phyloP scores from a whole-genome alignment of 805 yeast species.

The Candida palmyrensis region DNA sequence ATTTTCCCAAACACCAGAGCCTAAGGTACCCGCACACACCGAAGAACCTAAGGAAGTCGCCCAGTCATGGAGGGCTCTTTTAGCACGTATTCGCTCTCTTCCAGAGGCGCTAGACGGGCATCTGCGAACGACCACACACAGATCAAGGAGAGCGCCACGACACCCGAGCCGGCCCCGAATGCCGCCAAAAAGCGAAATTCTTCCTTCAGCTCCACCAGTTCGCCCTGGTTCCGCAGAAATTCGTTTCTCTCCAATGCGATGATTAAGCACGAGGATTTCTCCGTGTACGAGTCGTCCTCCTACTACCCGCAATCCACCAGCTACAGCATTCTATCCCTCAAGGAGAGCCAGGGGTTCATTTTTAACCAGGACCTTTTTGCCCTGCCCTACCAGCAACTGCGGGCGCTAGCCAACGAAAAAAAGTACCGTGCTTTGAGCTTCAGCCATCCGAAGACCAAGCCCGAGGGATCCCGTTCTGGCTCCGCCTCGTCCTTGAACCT shows the following conservation, averaged over 20 bases:
- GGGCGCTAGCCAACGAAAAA: conserved; percentile 29
- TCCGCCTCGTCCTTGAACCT: conserved; percentile 1
- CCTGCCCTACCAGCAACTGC: conserved; percentile 58
- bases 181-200: conserved; percentile 18
- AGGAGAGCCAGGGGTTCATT: conserved; percentile 67
- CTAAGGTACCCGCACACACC: no score
- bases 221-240: conserved; percentile 52
- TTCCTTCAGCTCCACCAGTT: conserved; percentile 33
- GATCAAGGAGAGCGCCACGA: no score
- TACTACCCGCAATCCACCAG: conserved; percentile 24
- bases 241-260: conserved; percentile 54
- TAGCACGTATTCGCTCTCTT: no score
- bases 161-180: no score
- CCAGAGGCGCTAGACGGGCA: no score
- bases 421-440: conserved; percentile 21
- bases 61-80: no score
- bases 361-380: conserved; percentile 80
- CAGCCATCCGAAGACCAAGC: not conserved
- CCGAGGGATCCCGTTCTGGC: not conserved
- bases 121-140: no score
- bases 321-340: conserved; percentile 39
- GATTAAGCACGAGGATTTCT: conserved; percentile 51
- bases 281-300: conserved; percentile 45
- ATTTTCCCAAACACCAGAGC: no score
- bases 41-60: no score